These are phyloP conservation scores for Metarhizium anisopliae DNA, from an alignment of 2,329 filamentous ascomycete genomes.

Conservation along the genomic window DNA sequence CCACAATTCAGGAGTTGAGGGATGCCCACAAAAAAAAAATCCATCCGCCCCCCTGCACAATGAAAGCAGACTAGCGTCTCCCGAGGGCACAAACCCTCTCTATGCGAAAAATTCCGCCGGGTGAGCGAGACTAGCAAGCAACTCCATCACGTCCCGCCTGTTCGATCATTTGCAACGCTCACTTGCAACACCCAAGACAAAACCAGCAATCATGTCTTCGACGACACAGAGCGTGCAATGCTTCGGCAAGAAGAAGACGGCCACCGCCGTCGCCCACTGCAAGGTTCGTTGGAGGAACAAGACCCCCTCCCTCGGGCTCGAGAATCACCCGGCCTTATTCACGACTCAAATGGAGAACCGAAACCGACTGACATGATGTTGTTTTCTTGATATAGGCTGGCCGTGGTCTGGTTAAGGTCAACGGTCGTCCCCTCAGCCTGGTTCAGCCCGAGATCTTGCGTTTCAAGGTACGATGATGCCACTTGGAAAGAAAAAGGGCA, in stretches of 20 bases:
- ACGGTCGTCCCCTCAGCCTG: slow-evolving; percentile 89
- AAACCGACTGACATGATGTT: slow-evolving; percentile 19
- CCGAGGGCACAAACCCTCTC: slow-evolving; percentile 26
- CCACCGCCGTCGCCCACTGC: slow-evolving; percentile 85
- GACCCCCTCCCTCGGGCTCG: neutral
- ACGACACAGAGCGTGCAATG: slow-evolving; percentile 79
- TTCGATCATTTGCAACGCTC: slow-evolving; percentile 5
- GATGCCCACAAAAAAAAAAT: neutral
- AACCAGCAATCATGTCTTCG: slow-evolving; percentile 60
- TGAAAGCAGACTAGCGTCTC: slow-evolving; percentile 18
- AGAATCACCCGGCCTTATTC: neutral
- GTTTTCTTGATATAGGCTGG: slow-evolving; percentile 26
- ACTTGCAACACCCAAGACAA: slow-evolving; percentile 9
- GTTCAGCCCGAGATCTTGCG: slow-evolving; percentile 94
- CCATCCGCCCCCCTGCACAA: slow-evolving; percentile 4
- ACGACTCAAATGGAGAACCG: neutral
- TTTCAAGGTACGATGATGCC: slow-evolving; percentile 66
- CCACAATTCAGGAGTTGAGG: neutral
- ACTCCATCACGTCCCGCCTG: slow-evolving; percentile 7
- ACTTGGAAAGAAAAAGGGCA: no score
- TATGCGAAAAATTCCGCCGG: slow-evolving; percentile 13
- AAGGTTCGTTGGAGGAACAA: slow-evolving; percentile 50
- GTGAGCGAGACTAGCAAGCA: slow-evolving; percentile 3
- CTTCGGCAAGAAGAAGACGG: slow-evolving; percentile 98
- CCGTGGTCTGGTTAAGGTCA: slow-evolving; percentile 89